A percentile compares a stretch with the other conserved stretches of the same genome.
Evolutionary conservation across 75 land plant species (phyloP).

Genomic region (Selaginella moellendorffii): DNA sequence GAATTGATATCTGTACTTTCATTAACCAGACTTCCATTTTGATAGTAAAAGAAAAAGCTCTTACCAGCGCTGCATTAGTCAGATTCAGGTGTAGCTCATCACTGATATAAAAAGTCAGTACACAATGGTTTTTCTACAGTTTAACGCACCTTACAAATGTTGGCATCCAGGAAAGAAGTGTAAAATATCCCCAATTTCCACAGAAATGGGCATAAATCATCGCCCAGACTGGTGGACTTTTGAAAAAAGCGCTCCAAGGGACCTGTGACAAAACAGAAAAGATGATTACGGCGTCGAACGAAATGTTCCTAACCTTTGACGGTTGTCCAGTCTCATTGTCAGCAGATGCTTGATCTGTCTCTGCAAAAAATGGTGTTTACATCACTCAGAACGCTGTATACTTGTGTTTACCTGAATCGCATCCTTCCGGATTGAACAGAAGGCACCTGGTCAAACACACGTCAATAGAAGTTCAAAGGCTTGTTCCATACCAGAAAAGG

Average conservation of each 20-base stretch:
- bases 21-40: not conserved
- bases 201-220: constrained; percentile 99
- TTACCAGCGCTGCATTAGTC: constrained; percentile 97
- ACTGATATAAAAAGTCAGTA: no score
- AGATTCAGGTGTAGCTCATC: constrained; percentile 73
- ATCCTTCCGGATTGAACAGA: not conserved
- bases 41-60: not conserved
- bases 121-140: no score
- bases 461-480: no score
- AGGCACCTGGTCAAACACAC: not conserved
- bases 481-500: constrained; percentile 69
- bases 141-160: no score
- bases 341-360: no score
- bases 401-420: no score
- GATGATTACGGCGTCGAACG: no score
- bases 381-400: no score
- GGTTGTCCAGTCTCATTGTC: no score
- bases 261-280: no score
- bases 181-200: constrained; percentile 99
- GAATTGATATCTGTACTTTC: constrained; percentile 84
- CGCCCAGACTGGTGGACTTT: constrained; percentile 75
- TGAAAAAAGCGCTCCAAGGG: constrained; percentile 80
- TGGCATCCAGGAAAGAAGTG: constrained; percentile 90
- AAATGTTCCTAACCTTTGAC: no score
- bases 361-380: no score